Base-by-base conservation (phyloP, 2,329 filamentous ascomycete species). In the Calycina marina region DNA sequence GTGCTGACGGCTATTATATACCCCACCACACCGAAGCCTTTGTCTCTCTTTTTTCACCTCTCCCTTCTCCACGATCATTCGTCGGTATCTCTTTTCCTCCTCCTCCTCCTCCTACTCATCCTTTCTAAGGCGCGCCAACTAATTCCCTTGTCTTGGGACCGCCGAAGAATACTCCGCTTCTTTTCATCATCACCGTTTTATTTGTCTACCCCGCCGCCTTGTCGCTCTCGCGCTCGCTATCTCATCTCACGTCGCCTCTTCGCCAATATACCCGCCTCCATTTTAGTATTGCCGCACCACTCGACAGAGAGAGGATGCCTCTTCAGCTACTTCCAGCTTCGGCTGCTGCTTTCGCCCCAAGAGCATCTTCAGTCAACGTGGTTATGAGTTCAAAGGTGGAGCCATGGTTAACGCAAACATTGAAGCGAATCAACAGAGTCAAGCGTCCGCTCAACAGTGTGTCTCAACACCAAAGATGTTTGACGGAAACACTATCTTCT, bases 361-460 rank as follows among this genome's bases (percentile, higher is more conserved):
- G 90, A 52, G 70, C 72, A 38, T 84, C 84, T 30, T 85, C 83
- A 15, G 88, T 93, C 57, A 96, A 92, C 56, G 83, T 98, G 47
- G 90, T 98, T 39, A 67, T 98, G 50, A 81, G 77, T 52, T 79
- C 78, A 55, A 93, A 90, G 64, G 75, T 92, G 51, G 86, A 94
- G 62, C 81, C 85, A 38, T 98, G 90, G 90, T 70, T 96, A 59
- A 98, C 90, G 20, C 82, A 86, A 54, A 93, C 86, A 8, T 68
- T 98, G 51, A 96, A 96, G 70, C 77, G 90, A 57, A 85, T 94
- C 63, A 96, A 93, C 68, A 74, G 81, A 47, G 76, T 94, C 50
- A 98, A 96, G 72, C 81, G 90, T 49, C 88, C 90, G 40, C 72
- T 96, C 59, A 98, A 98, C 70, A 94, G 82, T 57, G 82, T 94